Evolutionary conservation across 108 stramenopile species (phyloP).

Genomic region (Nitzschia sp.): DNA sequence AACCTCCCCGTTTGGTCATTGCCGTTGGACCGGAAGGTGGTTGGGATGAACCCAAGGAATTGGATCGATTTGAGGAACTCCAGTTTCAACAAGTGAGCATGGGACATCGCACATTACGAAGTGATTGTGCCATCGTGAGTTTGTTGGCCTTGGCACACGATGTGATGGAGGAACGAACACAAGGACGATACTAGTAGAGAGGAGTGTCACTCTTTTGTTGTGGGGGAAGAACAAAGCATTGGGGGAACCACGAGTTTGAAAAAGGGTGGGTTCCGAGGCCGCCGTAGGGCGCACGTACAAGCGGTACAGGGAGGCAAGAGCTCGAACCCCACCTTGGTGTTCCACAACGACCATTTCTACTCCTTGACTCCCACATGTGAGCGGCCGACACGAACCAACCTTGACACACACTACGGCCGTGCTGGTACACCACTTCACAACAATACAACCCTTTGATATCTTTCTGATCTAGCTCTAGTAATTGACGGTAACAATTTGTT

Average conservation of each 20-base stretch:
- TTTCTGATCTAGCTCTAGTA: too few relatives aligned
- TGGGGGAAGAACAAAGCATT: neutral
- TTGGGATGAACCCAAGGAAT: conserved; percentile 86
- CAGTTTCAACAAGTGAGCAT: conserved; percentile 86
- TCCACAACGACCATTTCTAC: too few relatives aligned
- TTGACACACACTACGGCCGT: neutral
- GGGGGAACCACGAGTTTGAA: too few relatives aligned
- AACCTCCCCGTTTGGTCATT: conserved; percentile 49
- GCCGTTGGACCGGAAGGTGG: conserved; percentile 93
- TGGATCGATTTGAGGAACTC: conserved; percentile 57
- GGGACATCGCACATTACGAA: conserved; percentile 78
- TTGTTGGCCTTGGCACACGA: conserved; percentile 85
- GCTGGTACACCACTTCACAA: neutral
- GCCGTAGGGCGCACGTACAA: too few relatives aligned
- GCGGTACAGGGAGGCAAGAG: too few relatives aligned
- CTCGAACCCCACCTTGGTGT: too few relatives aligned
- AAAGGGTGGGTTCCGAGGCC: too few relatives aligned
- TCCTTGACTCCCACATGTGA: neutral
- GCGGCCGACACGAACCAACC: neutral
- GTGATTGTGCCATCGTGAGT: conserved; percentile 87
- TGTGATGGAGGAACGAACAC: neutral
- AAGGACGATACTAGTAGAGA: neutral
- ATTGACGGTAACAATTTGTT: neutral
- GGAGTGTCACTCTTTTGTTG: too few relatives aligned
- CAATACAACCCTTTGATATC: too few relatives aligned